phyloP scores from a whole-genome alignment of 2,329 filamentous ascomycete species.

The Pestalotiopsis sp. region DNA sequence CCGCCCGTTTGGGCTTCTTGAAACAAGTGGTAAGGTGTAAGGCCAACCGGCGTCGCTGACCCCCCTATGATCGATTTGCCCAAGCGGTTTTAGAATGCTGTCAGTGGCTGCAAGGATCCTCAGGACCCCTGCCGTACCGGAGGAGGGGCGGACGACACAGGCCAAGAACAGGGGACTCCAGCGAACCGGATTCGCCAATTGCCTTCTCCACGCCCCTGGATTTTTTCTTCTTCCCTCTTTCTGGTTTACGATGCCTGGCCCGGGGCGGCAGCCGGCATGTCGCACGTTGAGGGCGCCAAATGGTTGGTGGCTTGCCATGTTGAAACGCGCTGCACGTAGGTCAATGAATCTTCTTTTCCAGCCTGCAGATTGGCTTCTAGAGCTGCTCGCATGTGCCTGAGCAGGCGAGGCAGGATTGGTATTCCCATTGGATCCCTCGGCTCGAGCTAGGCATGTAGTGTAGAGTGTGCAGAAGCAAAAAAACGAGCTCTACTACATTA shows the following conservation, averaged over 20 bases:
- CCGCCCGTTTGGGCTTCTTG: not conserved
- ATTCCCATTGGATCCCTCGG: not conserved
- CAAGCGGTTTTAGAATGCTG: conserved; percentile 11
- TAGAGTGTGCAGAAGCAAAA: not conserved
- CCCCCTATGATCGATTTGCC: not conserved
- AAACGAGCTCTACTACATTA: not conserved
- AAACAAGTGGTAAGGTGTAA: conserved; percentile 1
- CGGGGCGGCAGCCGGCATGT: not conserved
- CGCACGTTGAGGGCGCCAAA: not conserved
- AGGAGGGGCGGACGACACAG: conserved; percentile 1
- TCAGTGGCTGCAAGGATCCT: conserved; percentile 1
- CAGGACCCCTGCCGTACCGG: not conserved
- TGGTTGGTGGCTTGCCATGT: not conserved
- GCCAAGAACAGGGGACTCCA: not conserved
- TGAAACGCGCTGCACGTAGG: not conserved
- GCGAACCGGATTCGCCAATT: conserved; percentile 5
- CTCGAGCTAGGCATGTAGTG: not conserved
- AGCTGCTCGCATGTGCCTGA: not conserved
- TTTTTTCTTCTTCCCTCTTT: not conserved
- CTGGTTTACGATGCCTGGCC: not conserved
- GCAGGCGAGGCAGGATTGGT: not conserved
- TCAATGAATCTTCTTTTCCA: not conserved
- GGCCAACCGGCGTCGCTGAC: not conserved
- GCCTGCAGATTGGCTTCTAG: not conserved
- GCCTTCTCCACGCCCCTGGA: not conserved